Evolutionary conservation across 2,329 filamentous ascomycete species (phyloP).

Genomic region (Penicillium verrucosum): DNA sequence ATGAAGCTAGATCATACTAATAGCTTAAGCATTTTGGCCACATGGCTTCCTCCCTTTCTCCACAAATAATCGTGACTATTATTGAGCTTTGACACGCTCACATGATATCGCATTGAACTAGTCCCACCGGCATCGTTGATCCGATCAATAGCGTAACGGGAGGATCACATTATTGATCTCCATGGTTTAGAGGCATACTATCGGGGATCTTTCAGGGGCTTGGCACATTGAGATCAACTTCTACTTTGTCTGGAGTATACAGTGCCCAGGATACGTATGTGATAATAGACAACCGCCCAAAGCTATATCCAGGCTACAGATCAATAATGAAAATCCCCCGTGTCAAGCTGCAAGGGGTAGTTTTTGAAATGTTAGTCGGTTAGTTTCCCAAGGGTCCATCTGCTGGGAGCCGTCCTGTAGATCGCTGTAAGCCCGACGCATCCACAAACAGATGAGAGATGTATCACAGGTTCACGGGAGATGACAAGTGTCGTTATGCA

Average conservation of each 20-base stretch:
- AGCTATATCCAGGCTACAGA: background rate
- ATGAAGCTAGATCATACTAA: background rate
- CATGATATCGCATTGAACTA: background rate
- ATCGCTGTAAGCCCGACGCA: background rate
- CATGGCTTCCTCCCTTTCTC: background rate
- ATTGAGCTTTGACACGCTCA: conserved; percentile 3
- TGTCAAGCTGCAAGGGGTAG: background rate
- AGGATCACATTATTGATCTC: conserved; percentile 1
- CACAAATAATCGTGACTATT: background rate
- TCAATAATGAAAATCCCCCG: background rate
- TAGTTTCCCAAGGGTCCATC: background rate
- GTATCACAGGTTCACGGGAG: background rate
- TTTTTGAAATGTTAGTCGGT: background rate
- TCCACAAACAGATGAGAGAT: background rate
- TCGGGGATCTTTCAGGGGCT: background rate
- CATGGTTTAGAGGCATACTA: background rate
- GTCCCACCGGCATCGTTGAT: background rate
- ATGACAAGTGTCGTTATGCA: background rate
- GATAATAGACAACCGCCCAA: background rate
- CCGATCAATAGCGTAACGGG: conserved; percentile 3
- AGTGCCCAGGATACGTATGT: background rate
- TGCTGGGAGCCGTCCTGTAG: conserved; percentile 12
- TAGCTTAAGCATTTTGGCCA: conserved; percentile 1
- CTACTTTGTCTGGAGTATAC: background rate
- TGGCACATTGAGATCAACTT: background rate